phyloP scores from a whole-genome alignment of 768 basidiomycete species.

The Tricholoma saponaceum region DNA sequence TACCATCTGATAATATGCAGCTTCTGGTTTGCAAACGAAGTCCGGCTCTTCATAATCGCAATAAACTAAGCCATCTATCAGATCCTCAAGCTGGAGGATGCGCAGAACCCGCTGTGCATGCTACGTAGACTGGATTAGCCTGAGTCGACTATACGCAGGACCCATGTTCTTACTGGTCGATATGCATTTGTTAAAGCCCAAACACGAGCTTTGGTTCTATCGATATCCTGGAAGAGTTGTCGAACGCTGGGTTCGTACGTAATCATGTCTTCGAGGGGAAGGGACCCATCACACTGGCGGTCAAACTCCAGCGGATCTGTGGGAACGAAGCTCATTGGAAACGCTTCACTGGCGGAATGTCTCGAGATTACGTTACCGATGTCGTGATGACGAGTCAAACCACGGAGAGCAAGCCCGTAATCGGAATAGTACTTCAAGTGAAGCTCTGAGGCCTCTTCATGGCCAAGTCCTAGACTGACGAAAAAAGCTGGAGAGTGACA shows the following conservation, averaged over 20 bases:
- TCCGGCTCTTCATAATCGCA: conserved; percentile 69
- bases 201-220: conserved; percentile 69
- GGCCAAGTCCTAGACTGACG: conserved; percentile 58
- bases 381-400: conserved; percentile 69
- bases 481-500: conserved; percentile 62
- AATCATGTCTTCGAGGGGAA: conserved; percentile 80
- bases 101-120: conserved; percentile 78
- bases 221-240: conserved; percentile 73
- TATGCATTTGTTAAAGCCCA: conserved; percentile 91
- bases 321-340: conserved; percentile 1
- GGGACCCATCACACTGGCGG: conserved; percentile 74
- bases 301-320: conserved; percentile 84
- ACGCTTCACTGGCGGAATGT: background rate
- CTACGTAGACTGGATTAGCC: conserved; percentile 31
- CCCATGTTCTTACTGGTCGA: conserved; percentile 43
- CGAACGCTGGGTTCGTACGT: conserved; percentile 56
- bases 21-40: conserved; percentile 81
- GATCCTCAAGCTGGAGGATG: conserved; percentile 69
- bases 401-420: conserved; percentile 81
- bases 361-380: conserved; percentile 48
- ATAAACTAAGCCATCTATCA: conserved; percentile 70
- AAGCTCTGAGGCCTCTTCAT: conserved; percentile 64
- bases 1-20: conserved; percentile 64
- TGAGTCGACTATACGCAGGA: background rate
- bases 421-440: conserved; percentile 72